A percentile compares a stretch with the other conserved stretches of the same genome.
These are phyloP conservation scores for Coemansia sp. DNA, from an alignment of 192 early-diverging fungal species.

Conservation along the genomic window DNA sequence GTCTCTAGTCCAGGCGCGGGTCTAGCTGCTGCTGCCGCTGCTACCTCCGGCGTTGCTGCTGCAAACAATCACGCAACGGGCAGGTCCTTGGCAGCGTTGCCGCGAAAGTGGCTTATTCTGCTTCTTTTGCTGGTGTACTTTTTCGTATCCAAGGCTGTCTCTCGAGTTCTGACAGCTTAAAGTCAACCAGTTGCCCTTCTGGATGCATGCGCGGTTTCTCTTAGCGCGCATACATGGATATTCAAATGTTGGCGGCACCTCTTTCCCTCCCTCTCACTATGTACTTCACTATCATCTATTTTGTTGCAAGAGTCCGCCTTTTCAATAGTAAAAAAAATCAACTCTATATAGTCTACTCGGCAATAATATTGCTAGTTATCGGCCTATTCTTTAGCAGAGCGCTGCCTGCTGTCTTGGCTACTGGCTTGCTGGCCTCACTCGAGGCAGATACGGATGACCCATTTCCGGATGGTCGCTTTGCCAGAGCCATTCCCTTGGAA, in stretches of 20 bases:
- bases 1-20: not conserved
- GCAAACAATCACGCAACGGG: slow-evolving; percentile 18
- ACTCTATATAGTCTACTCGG: slow-evolving; percentile 21
- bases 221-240: not conserved
- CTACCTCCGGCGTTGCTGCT: slow-evolving; percentile 1
- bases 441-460: not conserved
- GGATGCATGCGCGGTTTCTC: not conserved
- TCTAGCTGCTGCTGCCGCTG: slow-evolving; percentile 10
- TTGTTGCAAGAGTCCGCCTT: slow-evolving; percentile 8
- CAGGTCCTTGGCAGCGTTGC: slow-evolving; percentile 20
- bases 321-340: not conserved
- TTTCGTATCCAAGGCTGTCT: slow-evolving; percentile 46
- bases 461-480: not conserved
- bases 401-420: slow-evolving; percentile 12
- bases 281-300: slow-evolving; percentile 18
- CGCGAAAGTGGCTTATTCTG: slow-evolving; percentile 53
- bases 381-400: slow-evolving; percentile 29
- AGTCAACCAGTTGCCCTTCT: not conserved
- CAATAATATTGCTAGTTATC: slow-evolving; percentile 35
- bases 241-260: not conserved
- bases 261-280: not conserved
- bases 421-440: not conserved
- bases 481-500: slow-evolving; percentile 20
- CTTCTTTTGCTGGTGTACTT: slow-evolving; percentile 48
- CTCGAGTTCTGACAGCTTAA: slow-evolving; percentile 41